These are phyloP conservation scores for Sergeia podlipaevii DNA, from an alignment of 208 protist genomes.

Conservation along the genomic window DNA sequence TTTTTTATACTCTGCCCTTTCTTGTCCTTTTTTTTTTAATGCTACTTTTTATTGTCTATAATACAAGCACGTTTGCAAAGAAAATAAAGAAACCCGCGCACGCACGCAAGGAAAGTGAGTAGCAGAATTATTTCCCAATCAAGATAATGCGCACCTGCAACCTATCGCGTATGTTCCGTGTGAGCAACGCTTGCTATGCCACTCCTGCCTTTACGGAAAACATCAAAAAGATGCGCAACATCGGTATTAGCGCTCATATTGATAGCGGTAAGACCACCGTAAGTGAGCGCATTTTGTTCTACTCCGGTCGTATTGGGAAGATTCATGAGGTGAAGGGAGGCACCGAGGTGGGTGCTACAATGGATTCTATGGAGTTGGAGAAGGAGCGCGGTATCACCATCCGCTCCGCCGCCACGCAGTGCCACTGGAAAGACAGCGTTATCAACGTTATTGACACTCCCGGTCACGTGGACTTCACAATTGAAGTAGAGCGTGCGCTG, in stretches of 20 bases:
- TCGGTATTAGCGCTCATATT: conserved; percentile 98
- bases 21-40: no score
- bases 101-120: neutral
- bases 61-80: no score
- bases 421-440: conserved; percentile 92
- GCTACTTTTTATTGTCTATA: no score
- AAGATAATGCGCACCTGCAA: conserved; percentile 30
- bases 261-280: conserved; percentile 99
- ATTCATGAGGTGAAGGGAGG: conserved; percentile 98
- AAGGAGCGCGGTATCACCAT: conserved; percentile 99
- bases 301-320: conserved; percentile 94
- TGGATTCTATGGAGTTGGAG: conserved; percentile 99
- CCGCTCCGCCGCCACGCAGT: conserved; percentile 97
- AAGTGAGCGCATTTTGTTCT: conserved; percentile 99
- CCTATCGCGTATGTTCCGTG: conserved; percentile 25
- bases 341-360: conserved; percentile 98
- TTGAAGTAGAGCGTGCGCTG: conserved; percentile 98
- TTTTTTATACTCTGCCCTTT: no score
- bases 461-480: conserved; percentile 99
- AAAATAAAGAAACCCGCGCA: neutral
- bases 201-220: conserved; percentile 71
- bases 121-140: no score
- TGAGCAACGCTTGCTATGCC: conserved; percentile 31
- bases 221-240: conserved; percentile 89
- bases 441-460: conserved; percentile 99